Base-by-base conservation (phyloP, 306 rosid genomes). In the Vigna unguiculata region DNA sequence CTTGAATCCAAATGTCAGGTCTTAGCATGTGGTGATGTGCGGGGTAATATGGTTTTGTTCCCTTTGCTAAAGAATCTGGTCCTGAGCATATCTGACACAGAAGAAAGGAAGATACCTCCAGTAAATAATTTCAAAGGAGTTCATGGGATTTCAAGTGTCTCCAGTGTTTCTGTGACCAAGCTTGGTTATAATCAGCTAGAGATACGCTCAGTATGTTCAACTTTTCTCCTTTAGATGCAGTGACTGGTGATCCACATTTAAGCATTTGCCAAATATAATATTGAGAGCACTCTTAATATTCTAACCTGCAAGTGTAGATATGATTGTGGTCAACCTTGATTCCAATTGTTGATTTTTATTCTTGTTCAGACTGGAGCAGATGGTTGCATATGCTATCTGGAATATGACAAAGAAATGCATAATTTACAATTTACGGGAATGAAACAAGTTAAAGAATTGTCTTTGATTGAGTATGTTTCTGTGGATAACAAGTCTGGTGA, bases 361-460 rank as follows among this genome's bases (percentile, higher is more conserved):
- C 77, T 67, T 63, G 17, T 79, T 88, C 92, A 95, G 97, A 92
- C 97, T 19, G 98, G 98, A 64, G 98, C 89, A 65, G 98, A 95
- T 86, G 97, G 98, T 71, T 95, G 98, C 79, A 86, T 90, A 83
- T 92, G 98, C 82, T 84, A 83, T 83, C 83, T 92, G 83, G 96
- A 95, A 86, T 95, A 89, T 82, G 84, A 88, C 73, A 84, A 73
- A 76, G 90, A 83, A 78, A 81, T 45, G 76, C 80, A 84, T 75
- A 61, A 52, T 72, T 89, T 95, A 88, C 96, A 95, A 84, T 95
- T 95, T 81, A 83, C 78, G 13, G 97, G 98, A 86, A 86, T 95
- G 98, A 95, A 88, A 80, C 97, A 95, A 87, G 92, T 92, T 78
- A 95, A 92, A 74, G 98, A 90, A 71, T 84, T 95, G 89, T 80